phyloP scores from a whole-genome alignment of 768 basidiomycete genomes.

The Sporobolomyces phaffii region DNA sequence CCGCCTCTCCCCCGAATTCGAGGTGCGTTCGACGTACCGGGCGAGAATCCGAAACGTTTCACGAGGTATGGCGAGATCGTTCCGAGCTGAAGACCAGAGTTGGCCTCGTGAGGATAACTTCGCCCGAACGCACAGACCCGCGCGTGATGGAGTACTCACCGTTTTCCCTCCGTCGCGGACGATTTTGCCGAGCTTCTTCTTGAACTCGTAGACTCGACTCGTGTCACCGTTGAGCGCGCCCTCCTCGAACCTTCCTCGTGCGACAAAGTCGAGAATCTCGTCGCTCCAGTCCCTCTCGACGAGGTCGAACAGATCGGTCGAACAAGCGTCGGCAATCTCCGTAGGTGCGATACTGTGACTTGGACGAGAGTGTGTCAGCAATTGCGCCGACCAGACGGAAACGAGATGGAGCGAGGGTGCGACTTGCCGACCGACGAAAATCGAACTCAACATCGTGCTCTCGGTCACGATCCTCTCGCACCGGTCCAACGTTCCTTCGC shows the following conservation, averaged over 20 bases:
- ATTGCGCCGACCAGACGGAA: too few species aligned
- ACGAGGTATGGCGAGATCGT: slow-evolving; percentile 21
- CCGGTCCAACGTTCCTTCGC: not conserved
- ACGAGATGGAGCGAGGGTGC: not conserved
- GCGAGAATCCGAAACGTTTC: slow-evolving; percentile 27
- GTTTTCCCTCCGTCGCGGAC: not conserved
- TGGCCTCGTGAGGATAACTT: not conserved
- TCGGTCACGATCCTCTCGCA: slow-evolving; percentile 12
- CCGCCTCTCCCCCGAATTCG: not conserved
- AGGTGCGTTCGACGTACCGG: not conserved
- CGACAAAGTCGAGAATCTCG: slow-evolving; percentile 12
- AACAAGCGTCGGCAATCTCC: slow-evolving; percentile 26
- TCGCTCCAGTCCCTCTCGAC: slow-evolving; percentile 10
- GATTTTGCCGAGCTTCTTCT: not conserved
- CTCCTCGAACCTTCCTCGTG: not conserved
- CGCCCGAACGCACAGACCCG: not conserved
- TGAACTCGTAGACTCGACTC: not conserved
- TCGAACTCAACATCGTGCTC: slow-evolving; percentile 7
- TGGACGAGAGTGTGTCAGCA: not conserved
- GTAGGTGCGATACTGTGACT: slow-evolving; percentile 8
- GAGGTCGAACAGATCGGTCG: slow-evolving; percentile 11
- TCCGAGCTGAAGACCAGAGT: slow-evolving; percentile 19
- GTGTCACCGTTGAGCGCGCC: too few species aligned
- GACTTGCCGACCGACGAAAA: slow-evolving; percentile 21
- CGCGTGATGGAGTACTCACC: slow-evolving; percentile 13